Evolutionary conservation across 495 filamentous ascomycete genomes (phyloP), one percentile per base, ranked within the genome.

Genomic region (Penicillium pancosmium): DNA sequence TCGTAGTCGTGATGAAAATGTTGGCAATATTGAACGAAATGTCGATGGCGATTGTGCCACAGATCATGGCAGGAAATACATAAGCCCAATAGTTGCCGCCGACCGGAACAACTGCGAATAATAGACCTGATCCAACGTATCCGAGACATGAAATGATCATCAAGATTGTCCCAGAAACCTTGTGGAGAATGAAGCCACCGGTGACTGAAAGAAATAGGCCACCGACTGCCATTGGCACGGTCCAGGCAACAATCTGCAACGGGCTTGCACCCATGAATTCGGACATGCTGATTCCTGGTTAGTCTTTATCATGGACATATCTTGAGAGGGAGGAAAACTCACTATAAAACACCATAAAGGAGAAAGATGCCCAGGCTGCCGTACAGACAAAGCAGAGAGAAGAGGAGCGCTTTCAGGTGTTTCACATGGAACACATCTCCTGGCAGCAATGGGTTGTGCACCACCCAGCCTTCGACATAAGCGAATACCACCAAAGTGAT

Each of bases 21-120:
- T 92, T 94, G 38, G 89, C 83, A 8, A 96, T 79, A 63, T 90
- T 92, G 78, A 88, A 96, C 25, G 86, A 89, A 58, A 94, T 86
- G 64, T 96, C 92, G 48, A 95, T 88, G 5, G 88, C 92, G 36
- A 93, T 76, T 0, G 92, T 96, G 3, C 84, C 87, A 61, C 86
- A 87, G 23, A 93, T 72, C 92, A 95, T 96, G 23, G 89, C 76
- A 0, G 92, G 90, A 66, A 95, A 91, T 19, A 94, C 80, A 55
- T 82, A 93, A 0, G 87, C 82, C 89, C 88, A 86, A 73, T 88
- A 84, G 36, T 81, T 82, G 1, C 81, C 82, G 9, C 81, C 82
- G 4, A 67, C 49, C 3, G 91, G 90, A 48, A 88, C 82, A 15
- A 92, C 61, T 41, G 90, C 91, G 60, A 93, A 92, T 19, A 95